Evolutionary conservation across 441 rosid species (phyloP), one percentile per base, ranked within the genome.

Genomic region (Erodium texanum): DNA sequence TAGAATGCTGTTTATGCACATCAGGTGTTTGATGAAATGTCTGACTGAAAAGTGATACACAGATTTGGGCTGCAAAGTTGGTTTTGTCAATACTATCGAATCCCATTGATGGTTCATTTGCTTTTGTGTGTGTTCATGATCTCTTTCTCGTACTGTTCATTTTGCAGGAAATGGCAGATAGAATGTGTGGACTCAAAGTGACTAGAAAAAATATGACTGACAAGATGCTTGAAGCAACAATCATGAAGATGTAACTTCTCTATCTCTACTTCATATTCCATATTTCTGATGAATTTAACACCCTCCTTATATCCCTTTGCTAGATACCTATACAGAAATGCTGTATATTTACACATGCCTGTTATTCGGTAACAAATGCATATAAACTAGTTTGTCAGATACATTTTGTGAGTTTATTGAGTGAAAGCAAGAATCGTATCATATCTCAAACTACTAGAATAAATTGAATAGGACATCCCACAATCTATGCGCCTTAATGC

Each of bases 391-490:
- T 19, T 52, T 52, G 59, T 52, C 18, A 52, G 59, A 52, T 52
- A 52, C 59, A 52, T 16, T 16, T 16, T 52, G 59, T 6, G 59
- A 1, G 23, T 52, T 52, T 52, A 52, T 52, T 52, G 59, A 52
- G 59, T 7, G 34, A 29, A 29, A 29, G 6, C 34, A 52, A 19
- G n/a, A 52, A 18, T 52, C 22, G 9, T 52, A 52, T 52, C 22
- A 7, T 52, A 2, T 52, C 59, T 52, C 59, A 15, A 62, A 15
- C n/a, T 45, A 65, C n/a, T 52, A 43, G 61, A 62, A 62, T 68
- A 22, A 66, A 62, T 56, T 68, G 69, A 50, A 68, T 50, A 32
- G 48, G 64, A 52, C 68, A 65, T 66, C 29, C 64, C 64, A 59
- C 32, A 50, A 62, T 70, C 64, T 56, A 14, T 7, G 24, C 15